Percentiles rank a stretch among this genome's conserved stretches.
phyloP scores from a whole-genome alignment of 169 alveolate species.

The Eimeria mitis region DNA sequence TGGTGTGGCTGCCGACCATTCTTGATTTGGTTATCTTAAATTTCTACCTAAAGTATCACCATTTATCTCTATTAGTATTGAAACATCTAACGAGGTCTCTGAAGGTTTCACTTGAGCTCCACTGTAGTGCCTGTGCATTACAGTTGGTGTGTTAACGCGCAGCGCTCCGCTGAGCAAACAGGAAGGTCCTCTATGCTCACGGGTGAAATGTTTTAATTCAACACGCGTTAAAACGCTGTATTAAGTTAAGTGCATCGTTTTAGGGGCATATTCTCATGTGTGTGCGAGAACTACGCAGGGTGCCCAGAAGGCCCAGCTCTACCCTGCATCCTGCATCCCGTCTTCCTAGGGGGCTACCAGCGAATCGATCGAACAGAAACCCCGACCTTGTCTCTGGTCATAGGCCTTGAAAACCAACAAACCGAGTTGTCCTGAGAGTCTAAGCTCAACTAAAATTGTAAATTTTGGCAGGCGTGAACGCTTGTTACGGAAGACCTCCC shows the following conservation, averaged over 20 bases:
- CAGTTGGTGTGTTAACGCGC: conserved; percentile 3
- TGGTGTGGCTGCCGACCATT: too few species aligned
- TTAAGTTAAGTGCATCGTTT: neutral
- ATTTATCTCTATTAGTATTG: too few species aligned
- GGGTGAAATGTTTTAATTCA: neutral
- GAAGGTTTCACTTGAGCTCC: too few species aligned
- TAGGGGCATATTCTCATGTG: neutral
- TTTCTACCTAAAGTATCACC: too few species aligned
- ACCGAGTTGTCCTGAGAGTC: neutral
- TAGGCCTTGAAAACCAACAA: neutral
- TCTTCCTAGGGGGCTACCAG: neutral
- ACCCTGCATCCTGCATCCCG: neutral
- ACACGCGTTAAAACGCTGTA: neutral
- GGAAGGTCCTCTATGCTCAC: neutral
- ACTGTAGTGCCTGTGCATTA: too few species aligned
- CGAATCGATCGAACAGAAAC: neutral
- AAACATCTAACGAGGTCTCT: too few species aligned
- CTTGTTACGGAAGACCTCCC: neutral
- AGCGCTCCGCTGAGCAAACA: neutral
- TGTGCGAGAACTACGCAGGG: neutral
- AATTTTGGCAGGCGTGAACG: neutral
- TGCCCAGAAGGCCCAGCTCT: neutral
- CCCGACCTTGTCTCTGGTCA: neutral
- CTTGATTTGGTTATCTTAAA: too few species aligned
- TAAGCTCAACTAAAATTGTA: neutral